Evolutionary conservation across 2,329 filamentous ascomycete genomes (phyloP).

Genomic region (Penicillium sp.): DNA sequence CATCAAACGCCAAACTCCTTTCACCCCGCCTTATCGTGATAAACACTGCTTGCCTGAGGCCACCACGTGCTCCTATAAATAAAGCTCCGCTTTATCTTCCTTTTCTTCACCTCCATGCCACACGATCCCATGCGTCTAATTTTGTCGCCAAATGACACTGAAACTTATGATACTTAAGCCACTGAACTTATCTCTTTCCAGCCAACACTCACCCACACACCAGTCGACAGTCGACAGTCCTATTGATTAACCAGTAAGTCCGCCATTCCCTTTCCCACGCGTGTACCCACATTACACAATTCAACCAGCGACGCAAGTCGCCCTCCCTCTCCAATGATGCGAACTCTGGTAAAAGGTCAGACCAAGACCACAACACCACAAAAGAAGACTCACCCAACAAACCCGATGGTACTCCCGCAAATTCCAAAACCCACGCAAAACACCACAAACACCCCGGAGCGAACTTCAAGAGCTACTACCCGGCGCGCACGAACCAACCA

Average conservation of each 20-base stretch:
- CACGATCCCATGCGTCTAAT: background rate
- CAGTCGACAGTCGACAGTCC: background rate
- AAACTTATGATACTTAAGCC: background rate
- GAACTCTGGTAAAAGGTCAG: slow-evolving; percentile 49
- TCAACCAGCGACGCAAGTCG: background rate
- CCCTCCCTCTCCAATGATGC: slow-evolving; percentile 42
- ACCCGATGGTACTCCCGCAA: slow-evolving; percentile 26
- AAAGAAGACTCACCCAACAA: slow-evolving; percentile 4
- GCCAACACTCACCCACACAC: background rate
- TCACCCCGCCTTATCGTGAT: slow-evolving; percentile 22
- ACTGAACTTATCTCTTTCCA: background rate
- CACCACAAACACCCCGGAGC: background rate
- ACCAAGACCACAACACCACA: slow-evolving; percentile 25
- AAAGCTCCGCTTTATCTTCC: background rate
- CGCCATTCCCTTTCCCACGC: background rate
- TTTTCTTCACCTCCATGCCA: background rate
- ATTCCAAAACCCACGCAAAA: background rate
- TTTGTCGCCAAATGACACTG: background rate
- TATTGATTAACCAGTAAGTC: slow-evolving; percentile 3
- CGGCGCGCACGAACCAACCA: background rate
- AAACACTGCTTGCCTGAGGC: slow-evolving; percentile 5
- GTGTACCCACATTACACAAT: background rate
- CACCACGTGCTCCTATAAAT: background rate
- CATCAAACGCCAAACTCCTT: background rate
- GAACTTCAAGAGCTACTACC: background rate